Base-by-base conservation (phyloP, 257 asterid genomes). In the Cordia subcordata region DNA sequence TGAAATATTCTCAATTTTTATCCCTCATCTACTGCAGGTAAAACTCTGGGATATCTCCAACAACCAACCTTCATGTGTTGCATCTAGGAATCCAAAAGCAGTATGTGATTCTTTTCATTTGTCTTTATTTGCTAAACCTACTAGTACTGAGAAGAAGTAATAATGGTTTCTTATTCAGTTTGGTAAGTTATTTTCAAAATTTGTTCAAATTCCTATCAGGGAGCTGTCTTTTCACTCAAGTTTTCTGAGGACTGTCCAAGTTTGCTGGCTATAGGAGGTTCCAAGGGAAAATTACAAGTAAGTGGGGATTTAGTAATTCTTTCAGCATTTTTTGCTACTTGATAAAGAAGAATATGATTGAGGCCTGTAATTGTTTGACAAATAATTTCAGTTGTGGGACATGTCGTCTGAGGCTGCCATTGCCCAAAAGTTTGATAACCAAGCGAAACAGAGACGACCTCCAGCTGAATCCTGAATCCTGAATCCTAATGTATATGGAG, bases 31-130 rank as follows among this genome's bases (percentile, higher is more conserved):
- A 38, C 63, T 76, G 54, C 77, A 92, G 98, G 97, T 88, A 65
- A 89, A 88, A 77, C 85, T 93, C 18, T 93, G 99, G 99, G 96
- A 93, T 77, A 62, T 93, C 72, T 82, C 95, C 35, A 71, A 66
- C 68, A 72, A 75, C 55, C 79, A 81, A 63, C 96, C 96, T 42
- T 82, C 99, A 14, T 78, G 82, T 61, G 20, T 78, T 13, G 65
- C 87, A 35, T 64, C 84, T 10, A 78, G 45, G 66, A 81, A 81
- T 67, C 81, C 75, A 16, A 72, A 75, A 72, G 78, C 82, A 9
- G 87, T 81, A 75, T 22, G 77, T 65, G 32, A 15, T 57, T 54
- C 32, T 49, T 49, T 27, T 3, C 4, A 17, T 11, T 64, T 46
- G 13, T 23, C 14, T 35, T 38, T 10, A 38, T 35, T 49, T 53